A percentile compares a stretch with the other conserved stretches of the same genome.
These are phyloP conservation scores for Blastomyces percursus DNA, from an alignment of 2,329 filamentous ascomycete species.

Conservation along the genomic window DNA sequence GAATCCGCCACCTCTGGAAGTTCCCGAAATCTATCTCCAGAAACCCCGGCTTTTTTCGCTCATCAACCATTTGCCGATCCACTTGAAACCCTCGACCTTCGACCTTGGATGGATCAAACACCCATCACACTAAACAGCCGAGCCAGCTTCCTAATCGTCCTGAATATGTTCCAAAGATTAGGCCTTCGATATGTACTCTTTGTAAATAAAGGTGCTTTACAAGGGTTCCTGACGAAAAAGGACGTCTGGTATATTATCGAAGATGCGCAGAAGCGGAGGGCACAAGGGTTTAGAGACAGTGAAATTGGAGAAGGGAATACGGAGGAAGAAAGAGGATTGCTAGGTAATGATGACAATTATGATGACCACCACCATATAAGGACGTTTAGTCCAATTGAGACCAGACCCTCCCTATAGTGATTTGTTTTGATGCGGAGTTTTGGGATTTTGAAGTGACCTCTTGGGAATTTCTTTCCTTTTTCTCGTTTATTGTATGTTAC, in stretches of 20 bases:
- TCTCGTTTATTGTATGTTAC: not conserved
- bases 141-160: conserved; percentile 69
- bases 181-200: conserved; percentile 86
- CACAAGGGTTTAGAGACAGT: conserved; percentile 21
- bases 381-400: conserved; percentile 9
- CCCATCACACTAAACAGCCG: conserved; percentile 77
- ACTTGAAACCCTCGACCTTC: conserved; percentile 66
- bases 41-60: conserved; percentile 72
- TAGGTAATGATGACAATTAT: conserved; percentile 21
- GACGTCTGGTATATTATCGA: conserved; percentile 92
- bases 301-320: conserved; percentile 19
- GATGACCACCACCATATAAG: conserved; percentile 1
- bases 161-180: conserved; percentile 88
- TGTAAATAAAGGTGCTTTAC: conserved; percentile 65
- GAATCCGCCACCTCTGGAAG: conserved; percentile 45
- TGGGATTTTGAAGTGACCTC: not conserved
- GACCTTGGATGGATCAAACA: conserved; percentile 98
- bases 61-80: conserved; percentile 75
- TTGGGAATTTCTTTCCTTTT: not conserved
- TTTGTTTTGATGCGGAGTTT: conserved; percentile 3
- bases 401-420: conserved; percentile 9
- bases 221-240: conserved; percentile 90
- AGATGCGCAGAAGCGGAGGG: conserved; percentile 47
- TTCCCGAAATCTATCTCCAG: conserved; percentile 45
- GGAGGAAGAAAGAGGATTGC: conserved; percentile 29